These are phyloP conservation scores for Aureobasidium zeae DNA, from an alignment of 2,329 filamentous ascomycete species.

Conservation along the genomic window DNA sequence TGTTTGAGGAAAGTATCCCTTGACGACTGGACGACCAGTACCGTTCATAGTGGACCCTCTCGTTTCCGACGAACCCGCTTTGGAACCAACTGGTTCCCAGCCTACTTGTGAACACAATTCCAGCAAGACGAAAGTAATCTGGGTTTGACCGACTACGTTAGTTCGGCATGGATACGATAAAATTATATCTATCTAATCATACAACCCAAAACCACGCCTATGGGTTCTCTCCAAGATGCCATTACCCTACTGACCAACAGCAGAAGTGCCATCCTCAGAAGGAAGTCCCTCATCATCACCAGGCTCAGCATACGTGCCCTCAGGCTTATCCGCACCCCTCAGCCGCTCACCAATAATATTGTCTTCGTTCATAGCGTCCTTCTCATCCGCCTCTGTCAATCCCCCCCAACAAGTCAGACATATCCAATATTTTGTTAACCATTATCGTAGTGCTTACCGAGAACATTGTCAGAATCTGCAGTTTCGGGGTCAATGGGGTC, in stretches of 20 bases:
- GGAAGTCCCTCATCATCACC: slow-evolving; percentile 36
- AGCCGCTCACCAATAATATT: slow-evolving; percentile 42
- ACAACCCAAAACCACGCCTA: no score
- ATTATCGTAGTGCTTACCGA: slow-evolving; percentile 31
- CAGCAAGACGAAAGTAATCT: no score
- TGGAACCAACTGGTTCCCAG: no score
- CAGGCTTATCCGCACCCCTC: slow-evolving; percentile 37
- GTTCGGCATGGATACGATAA: no score
- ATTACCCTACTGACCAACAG: slow-evolving; percentile 1
- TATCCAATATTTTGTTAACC: no score
- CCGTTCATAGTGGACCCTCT: no score
- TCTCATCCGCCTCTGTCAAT: slow-evolving; percentile 37
- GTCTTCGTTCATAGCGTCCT: slow-evolving; percentile 39
- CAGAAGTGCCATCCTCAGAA: slow-evolving; percentile 17
- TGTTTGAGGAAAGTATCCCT: no score
- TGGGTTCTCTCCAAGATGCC: background rate
- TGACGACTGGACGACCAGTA: no score
- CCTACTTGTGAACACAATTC: no score
- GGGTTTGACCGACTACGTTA: no score
- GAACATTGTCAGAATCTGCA: slow-evolving; percentile 39
- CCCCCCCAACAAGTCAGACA: background rate
- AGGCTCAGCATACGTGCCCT: slow-evolving; percentile 42
- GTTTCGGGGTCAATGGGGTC: slow-evolving; percentile 36
- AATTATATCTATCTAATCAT: no score
- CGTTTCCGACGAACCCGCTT: no score